Percentiles rank a stretch among this genome's conserved stretches.
Evolutionary conservation across 1,284 basidiomycete genomes (phyloP).

Genomic region (Thecaphora thlaspeos): DNA sequence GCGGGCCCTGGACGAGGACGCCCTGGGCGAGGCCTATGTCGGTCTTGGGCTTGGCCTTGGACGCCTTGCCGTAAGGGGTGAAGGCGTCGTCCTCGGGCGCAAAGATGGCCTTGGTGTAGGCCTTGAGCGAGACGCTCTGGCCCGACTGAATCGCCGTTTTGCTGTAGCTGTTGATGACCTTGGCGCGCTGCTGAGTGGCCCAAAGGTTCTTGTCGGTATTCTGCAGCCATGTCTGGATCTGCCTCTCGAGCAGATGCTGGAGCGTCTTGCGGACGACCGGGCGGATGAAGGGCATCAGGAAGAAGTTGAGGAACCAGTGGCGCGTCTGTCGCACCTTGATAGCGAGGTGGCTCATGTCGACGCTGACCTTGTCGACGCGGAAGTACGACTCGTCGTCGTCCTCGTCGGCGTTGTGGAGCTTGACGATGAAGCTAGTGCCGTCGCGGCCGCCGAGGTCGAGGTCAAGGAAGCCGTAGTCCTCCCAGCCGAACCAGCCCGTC

Average conservation of each 20-base stretch:
- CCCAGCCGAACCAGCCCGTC: constrained; percentile 56
- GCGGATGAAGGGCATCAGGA: constrained; percentile 50
- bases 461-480: constrained; percentile 61
- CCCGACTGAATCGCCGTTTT: constrained; percentile 19
- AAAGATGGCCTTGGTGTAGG: constrained; percentile 61
- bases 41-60: constrained; percentile 47
- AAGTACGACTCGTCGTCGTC: constrained; percentile 61
- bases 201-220: constrained; percentile 54
- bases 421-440: constrained; percentile 60
- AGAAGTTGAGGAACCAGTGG: constrained; percentile 52
- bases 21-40: constrained; percentile 28
- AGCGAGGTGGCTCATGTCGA: constrained; percentile 58
- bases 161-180: constrained; percentile 59
- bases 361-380: constrained; percentile 61
- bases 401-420: constrained; percentile 60
- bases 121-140: constrained; percentile 57
- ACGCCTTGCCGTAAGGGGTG: constrained; percentile 56
- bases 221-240: constrained; percentile 46
- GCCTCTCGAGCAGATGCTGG: constrained; percentile 58
- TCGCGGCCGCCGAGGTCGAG: constrained; percentile 59
- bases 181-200: constrained; percentile 59
- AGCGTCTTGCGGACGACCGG: constrained; percentile 38
- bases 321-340: constrained; percentile 44
- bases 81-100: constrained; percentile 44
- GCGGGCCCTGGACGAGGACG: constrained; percentile 52